phyloP scores from a whole-genome alignment of 805 yeast species.

The Pichia gijzeniarum region DNA sequence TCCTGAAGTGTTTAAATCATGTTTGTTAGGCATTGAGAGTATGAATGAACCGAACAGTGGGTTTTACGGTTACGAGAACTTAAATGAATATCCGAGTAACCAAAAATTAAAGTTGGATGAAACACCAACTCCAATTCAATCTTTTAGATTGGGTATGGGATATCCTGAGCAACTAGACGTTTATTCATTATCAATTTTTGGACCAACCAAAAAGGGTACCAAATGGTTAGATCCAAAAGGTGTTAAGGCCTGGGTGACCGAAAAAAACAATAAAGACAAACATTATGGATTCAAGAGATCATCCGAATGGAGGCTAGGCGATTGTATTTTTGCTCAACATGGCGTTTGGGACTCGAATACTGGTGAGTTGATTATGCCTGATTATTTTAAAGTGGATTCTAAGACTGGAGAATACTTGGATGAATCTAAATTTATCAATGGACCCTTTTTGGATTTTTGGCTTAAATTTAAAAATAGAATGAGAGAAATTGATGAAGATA shows the following conservation, averaged over 20 bases:
- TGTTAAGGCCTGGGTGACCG: conserved; percentile 57
- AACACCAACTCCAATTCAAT: conserved; percentile 75
- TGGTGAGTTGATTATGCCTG: conserved; percentile 37
- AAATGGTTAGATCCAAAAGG: conserved; percentile 61
- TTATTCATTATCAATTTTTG: conserved; percentile 66
- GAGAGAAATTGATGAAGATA: conserved; percentile 37
- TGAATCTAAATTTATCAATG: conserved; percentile 53
- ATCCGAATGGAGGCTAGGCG: conserved; percentile 60
- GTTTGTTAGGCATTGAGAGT: conserved; percentile 74
- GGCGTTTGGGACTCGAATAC: conserved; percentile 62
- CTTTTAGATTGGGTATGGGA: conserved; percentile 76
- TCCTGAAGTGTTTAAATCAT: conserved; percentile 39
- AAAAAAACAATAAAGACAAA: conserved; percentile 43
- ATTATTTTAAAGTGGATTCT: conserved; percentile 44
- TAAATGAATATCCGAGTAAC: conserved; percentile 47
- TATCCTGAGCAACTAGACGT: conserved; percentile 57
- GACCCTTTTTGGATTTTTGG: conserved; percentile 61
- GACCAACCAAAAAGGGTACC: conserved; percentile 63
- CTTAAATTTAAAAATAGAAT: conserved; percentile 41
- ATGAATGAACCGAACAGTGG: conserved; percentile 85
- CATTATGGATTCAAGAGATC: conserved; percentile 68
- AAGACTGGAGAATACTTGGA: conserved; percentile 36
- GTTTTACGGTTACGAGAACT: conserved; percentile 53
- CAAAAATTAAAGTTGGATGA: conserved; percentile 72
- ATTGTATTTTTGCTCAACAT: conserved; percentile 75